Conservation (phyloP, 768 basidiomycete species). For the Pleurotus eryngii region DNA sequence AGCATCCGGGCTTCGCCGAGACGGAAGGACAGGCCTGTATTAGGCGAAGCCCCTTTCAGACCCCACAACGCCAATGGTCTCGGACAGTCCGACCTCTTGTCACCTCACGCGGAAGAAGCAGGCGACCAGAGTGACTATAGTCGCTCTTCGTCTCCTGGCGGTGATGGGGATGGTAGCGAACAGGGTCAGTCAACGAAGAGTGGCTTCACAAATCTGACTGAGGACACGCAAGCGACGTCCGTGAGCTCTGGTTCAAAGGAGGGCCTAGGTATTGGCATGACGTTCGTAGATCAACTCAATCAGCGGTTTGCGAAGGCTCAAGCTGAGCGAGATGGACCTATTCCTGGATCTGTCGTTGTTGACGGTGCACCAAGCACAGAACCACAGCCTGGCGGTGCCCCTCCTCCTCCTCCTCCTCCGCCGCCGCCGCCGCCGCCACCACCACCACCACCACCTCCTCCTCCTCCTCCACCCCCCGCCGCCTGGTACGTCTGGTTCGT, state of each 20-base stretch:
- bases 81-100: conserved; percentile 33
- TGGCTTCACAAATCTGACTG: conserved; percentile 39
- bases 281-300: conserved; percentile 60
- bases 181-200: conserved; percentile 45
- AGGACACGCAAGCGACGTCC: conserved; percentile 59
- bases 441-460: conserved; percentile 22
- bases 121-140: conserved; percentile 41
- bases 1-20: conserved; percentile 70
- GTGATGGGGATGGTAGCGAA: conserved; percentile 55
- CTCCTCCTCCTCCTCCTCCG: conserved; percentile 35
- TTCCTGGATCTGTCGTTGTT: not conserved
- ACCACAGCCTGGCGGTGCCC: conserved; percentile 19
- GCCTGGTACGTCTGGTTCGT: conserved; percentile 7
- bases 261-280: conserved; percentile 36
- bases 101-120: conserved; percentile 41
- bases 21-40: conserved; percentile 44
- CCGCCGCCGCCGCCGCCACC: conserved; percentile 27
- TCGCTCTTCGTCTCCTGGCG: conserved; percentile 38
- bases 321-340: not conserved
- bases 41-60: conserved; percentile 29
- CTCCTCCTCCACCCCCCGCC: too few relatives aligned
- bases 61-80: conserved; percentile 26
- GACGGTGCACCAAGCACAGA: not conserved
- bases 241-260: conserved; percentile 44
- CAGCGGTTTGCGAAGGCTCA: conserved; percentile 42